These are phyloP conservation scores for Escallonia rubra DNA, from an alignment of 129 eudicot species.

Conservation along the genomic window DNA sequence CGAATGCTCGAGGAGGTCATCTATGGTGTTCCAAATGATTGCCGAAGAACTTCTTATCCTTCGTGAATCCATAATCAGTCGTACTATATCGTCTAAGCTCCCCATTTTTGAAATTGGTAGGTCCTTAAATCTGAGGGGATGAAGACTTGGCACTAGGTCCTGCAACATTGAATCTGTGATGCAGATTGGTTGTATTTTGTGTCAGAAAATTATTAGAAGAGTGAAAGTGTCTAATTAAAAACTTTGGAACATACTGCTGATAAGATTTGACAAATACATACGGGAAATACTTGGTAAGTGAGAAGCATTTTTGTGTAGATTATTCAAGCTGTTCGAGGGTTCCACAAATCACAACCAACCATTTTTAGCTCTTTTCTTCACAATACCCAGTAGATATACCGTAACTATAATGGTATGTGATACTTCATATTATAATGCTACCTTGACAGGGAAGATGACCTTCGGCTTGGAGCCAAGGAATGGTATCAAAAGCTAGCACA, in stretches of 20 bases:
- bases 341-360: too few relatives aligned
- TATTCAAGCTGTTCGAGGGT: too few relatives aligned
- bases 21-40: constrained; percentile 29
- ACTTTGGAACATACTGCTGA: too few relatives aligned
- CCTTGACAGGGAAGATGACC: constrained; percentile 16
- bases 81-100: constrained; percentile 2
- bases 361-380: too few relatives aligned
- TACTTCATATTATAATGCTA: not conserved
- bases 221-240: not conserved
- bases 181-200: not conserved
- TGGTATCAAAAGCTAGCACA: constrained; percentile 4
- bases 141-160: constrained; percentile 21
- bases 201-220: not conserved
- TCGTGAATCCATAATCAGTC: not conserved
- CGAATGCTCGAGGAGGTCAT: constrained; percentile 17
- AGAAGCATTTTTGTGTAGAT: too few relatives aligned
- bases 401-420: too few relatives aligned
- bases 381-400: too few relatives aligned
- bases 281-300: too few relatives aligned
- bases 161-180: constrained; percentile 18
- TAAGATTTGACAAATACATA: too few relatives aligned
- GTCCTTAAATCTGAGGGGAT: constrained; percentile 19
- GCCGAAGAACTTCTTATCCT: constrained; percentile 12
- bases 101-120: not conserved
- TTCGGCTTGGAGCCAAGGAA: constrained; percentile 4